Evolutionary conservation across 192 early-diverging fungal species (phyloP).

Genomic region (Linnemannia hyalina): DNA sequence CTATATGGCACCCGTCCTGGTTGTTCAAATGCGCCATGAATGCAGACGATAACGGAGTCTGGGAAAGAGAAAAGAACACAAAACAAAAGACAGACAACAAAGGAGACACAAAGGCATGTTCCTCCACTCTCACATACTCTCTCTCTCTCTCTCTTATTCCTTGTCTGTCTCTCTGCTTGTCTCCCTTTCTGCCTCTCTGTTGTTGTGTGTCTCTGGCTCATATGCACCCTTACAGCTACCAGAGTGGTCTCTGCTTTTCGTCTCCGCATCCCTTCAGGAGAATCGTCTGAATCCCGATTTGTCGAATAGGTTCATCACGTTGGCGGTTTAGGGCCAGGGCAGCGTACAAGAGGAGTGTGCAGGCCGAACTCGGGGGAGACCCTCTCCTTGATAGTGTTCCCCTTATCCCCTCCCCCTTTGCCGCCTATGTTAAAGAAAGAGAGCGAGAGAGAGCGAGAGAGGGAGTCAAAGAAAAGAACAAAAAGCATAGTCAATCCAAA

Average conservation of each 20-base stretch:
- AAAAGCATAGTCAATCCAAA: neutral
- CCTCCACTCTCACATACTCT: neutral
- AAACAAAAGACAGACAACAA: neutral
- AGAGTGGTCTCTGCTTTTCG: neutral
- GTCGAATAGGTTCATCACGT: constrained; percentile 27
- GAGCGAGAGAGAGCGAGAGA: neutral
- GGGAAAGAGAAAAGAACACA: neutral
- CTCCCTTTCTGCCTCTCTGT: neutral
- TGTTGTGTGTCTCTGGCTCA: neutral
- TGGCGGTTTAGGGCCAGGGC: constrained; percentile 12
- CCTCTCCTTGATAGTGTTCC: neutral
- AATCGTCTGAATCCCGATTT: neutral
- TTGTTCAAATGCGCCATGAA: neutral
- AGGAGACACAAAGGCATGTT: neutral
- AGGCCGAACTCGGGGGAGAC: neutral
- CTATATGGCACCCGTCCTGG: neutral
- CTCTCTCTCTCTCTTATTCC: neutral
- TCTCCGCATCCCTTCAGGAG: neutral
- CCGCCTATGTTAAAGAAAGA: neutral
- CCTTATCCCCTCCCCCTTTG: neutral
- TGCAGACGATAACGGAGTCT: neutral
- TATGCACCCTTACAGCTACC: neutral
- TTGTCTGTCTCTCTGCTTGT: neutral
- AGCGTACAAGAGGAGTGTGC: neutral
- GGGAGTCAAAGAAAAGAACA: neutral